Evolutionary conservation across 345 rosid species (phyloP), one percentile per base, ranked within the genome.

Genomic region (Chamaenerion angustifolium): DNA sequence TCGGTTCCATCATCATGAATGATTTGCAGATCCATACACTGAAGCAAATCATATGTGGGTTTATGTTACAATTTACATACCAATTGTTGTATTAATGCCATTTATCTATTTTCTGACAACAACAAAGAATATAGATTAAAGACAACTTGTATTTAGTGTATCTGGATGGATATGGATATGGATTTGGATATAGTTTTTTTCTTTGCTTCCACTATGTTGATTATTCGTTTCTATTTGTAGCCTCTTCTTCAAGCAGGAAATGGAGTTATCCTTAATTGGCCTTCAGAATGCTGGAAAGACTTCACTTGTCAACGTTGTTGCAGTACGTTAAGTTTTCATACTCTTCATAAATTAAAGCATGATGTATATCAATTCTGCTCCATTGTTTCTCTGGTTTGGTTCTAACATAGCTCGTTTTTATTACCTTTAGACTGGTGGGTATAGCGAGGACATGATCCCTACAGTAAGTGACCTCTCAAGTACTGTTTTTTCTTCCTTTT

Each of bases 271-370:
- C 48, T 95, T 90, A 8, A 77, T 90, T 13, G 98, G 98, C 6
- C 96, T 90, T 55, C 98, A 92, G 45, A 87, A 92, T 76, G 98
- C 95, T 27, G 99, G 99, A 42, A 93, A 93, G 71, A 93, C 96
- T 15, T 93, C 99, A 51, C 94, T 93, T 51, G 96, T 88, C 55
- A 92, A 88, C 76, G 69, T 83, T 49, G 70, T 93, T 50, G 94
- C 99, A 66, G 98, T 92, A 64, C 77, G 98, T 78, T 37, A 5
- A 31, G 37, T 31, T 31, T 12, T 40, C 43, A 15, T 21, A 48
- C 52, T 56, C 49, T 25, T 48, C 51, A 60, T 64, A 31, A 31
- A 31, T 7, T 31, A 31, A 31, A 31, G 37, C 37, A 31, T 31
- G 7, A 31, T 31, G 8, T 31, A 31, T 31, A 31, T 31, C 37